These are phyloP conservation scores for Aspergillus thermomutatus DNA, from an alignment of 2,329 filamentous ascomycete species.

Conservation along the genomic window DNA sequence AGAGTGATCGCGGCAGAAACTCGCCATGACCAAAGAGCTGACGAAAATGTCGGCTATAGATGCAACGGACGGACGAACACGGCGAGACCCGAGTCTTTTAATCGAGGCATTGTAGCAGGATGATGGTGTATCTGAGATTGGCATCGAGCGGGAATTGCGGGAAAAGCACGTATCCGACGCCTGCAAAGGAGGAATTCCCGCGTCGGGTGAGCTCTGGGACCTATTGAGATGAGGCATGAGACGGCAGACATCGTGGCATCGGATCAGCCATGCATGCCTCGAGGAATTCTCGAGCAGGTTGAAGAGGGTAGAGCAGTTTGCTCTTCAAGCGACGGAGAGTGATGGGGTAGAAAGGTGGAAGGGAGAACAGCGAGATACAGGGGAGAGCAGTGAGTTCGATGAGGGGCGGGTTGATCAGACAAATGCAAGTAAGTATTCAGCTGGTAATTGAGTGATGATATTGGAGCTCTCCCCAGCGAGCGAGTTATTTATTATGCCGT, in stretches of 20 bases:
- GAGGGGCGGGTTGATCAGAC: neutral
- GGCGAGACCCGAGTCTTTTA: slow-evolving; percentile 28
- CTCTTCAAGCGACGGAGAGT: slow-evolving; percentile 10
- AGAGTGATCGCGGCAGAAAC: slow-evolving; percentile 49
- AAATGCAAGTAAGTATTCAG: neutral
- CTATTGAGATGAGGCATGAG: slow-evolving; percentile 62
- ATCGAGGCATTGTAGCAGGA: slow-evolving; percentile 22
- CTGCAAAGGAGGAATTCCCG: slow-evolving; percentile 48
- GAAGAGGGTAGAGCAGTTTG: slow-evolving; percentile 8
- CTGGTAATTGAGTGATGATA: slow-evolving; percentile 12
- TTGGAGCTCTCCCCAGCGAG: slow-evolving; percentile 2
- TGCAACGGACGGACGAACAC: slow-evolving; percentile 27
- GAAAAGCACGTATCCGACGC: slow-evolving; percentile 27
- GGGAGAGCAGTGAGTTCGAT: neutral
- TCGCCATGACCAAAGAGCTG: slow-evolving; percentile 50
- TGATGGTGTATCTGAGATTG: slow-evolving; percentile 20
- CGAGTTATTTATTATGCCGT: neutral
- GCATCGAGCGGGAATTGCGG: slow-evolving; percentile 26
- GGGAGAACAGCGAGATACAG: neutral
- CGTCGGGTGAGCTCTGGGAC: slow-evolving; percentile 50
- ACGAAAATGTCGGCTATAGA: slow-evolving; percentile 53
- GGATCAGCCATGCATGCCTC: slow-evolving; percentile 34
- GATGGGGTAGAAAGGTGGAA: neutral
- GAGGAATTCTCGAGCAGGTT: slow-evolving; percentile 19
- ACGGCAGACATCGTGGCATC: slow-evolving; percentile 57